These are phyloP conservation scores for Tylopilus plumbeoviolaceoides DNA, from an alignment of 768 basidiomycete genomes.

Conservation along the genomic window DNA sequence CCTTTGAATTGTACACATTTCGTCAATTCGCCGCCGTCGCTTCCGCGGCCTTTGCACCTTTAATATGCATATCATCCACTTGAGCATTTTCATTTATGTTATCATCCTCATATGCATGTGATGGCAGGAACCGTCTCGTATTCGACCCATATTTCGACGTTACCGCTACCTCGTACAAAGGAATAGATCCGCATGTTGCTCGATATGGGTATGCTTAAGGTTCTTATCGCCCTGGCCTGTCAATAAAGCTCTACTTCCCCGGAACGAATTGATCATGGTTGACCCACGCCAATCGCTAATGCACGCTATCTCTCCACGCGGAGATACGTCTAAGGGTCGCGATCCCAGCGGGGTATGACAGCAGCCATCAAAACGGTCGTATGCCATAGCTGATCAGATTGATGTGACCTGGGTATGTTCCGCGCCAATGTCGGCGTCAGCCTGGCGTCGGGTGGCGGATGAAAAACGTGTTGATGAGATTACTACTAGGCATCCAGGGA, in stretches of 20 bases:
- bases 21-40: not conserved
- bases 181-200: not conserved
- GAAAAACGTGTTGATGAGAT: slow-evolving; percentile 15
- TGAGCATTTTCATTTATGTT: slow-evolving; percentile 9
- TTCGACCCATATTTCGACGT: not conserved
- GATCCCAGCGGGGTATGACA: slow-evolving; percentile 1
- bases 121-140: not conserved
- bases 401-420: slow-evolving; percentile 4
- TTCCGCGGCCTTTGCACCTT: slow-evolving; percentile 1
- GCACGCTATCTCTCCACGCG: not conserved
- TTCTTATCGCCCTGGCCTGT: not conserved
- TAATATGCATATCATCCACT: slow-evolving; percentile 9
- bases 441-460: not conserved
- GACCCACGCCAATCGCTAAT: not conserved
- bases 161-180: not conserved
- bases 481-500: not conserved
- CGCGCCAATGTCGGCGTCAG: not conserved
- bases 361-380: not conserved
- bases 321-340: not conserved
- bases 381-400: not conserved
- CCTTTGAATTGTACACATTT: not conserved
- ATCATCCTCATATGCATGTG: slow-evolving; percentile 3
- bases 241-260: not conserved
- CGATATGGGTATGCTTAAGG: not conserved
- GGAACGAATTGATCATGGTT: not conserved